Conservation (phyloP, 2,329 filamentous ascomycete genomes). For the Dactylellina cionopaga region DNA sequence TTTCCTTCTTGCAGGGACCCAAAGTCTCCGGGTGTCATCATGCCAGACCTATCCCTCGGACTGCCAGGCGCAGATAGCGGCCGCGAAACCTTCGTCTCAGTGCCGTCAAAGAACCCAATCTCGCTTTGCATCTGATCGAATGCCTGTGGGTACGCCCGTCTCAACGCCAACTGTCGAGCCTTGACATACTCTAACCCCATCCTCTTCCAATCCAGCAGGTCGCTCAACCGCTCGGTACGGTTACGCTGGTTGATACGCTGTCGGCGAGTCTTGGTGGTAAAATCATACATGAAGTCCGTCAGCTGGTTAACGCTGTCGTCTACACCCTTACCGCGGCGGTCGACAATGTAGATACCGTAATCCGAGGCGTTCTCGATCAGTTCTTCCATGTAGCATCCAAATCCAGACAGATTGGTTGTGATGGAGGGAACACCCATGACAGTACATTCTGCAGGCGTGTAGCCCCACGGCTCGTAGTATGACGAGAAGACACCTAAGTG, state of each 20-base stretch:
- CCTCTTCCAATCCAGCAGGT: conserved; percentile 97
- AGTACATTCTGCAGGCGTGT: conserved; percentile 96
- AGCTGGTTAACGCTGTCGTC: conserved; percentile 98
- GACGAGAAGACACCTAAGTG: conserved; percentile 95
- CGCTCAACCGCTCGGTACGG: conserved; percentile 91
- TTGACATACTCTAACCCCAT: conserved; percentile 99
- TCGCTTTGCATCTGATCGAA: conserved; percentile 75
- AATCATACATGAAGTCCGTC: conserved; percentile 91
- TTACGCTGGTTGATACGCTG: conserved; percentile 99
- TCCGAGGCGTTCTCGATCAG: conserved; percentile 97
- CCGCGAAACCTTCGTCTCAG: conserved; percentile 93
- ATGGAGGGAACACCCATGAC: conserved; percentile 99
- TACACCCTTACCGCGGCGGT: conserved; percentile 91
- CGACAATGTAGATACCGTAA: conserved; percentile 99
- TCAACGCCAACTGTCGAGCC: conserved; percentile 88
- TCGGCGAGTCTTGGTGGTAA: conserved; percentile 88
- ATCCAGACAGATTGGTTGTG: conserved; percentile 96
- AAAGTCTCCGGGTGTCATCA: conserved; percentile 99
- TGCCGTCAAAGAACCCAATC: conserved; percentile 89
- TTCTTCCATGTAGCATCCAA: conserved; percentile 99
- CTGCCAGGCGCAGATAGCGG: conserved; percentile 94
- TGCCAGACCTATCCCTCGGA: conserved; percentile 86
- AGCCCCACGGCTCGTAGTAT: conserved; percentile 99
- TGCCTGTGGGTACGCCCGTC: conserved; percentile 88
- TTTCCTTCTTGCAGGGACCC: conserved; percentile 93